Percentiles rank a stretch among this genome's conserved stretches.
Evolutionary conservation across 129 eudicot genomes (phyloP).

Genomic region (Lactuca sativa): DNA sequence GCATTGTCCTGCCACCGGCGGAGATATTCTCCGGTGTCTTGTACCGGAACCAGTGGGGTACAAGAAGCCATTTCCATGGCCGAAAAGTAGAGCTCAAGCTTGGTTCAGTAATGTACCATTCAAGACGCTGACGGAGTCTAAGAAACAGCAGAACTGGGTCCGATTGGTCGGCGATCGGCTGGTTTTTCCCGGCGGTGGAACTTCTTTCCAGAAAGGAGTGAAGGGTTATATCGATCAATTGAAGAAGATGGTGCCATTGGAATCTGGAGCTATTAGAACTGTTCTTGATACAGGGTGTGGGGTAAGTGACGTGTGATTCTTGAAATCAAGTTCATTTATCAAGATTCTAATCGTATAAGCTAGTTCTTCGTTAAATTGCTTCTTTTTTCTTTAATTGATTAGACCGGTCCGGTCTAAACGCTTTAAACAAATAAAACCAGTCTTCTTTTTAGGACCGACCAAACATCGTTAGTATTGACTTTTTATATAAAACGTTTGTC

Average conservation of each 20-base stretch:
- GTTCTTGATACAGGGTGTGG: conserved; percentile 57
- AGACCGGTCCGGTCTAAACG: no score
- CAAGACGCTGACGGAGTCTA: conserved; percentile 37
- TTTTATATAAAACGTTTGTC: no score
- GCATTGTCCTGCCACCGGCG: conserved; percentile 33
- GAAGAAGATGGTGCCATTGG: conserved; percentile 41
- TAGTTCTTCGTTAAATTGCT: conserved; percentile 5
- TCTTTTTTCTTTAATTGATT: no score
- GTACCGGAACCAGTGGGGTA: conserved; percentile 39
- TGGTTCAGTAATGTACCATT: conserved; percentile 54
- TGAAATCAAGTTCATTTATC: conserved; percentile 4
- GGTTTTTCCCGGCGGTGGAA: conserved; percentile 57
- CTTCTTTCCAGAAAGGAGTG: conserved; percentile 44
- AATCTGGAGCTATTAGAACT: conserved; percentile 44
- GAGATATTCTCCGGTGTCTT: conserved; percentile 38
- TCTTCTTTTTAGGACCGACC: not conserved
- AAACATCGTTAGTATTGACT: not conserved
- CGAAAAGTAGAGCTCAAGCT: conserved; percentile 42
- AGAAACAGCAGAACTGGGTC: conserved; percentile 57
- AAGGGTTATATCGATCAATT: conserved; percentile 39
- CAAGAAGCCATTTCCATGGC: conserved; percentile 51
- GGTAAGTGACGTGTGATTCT: conserved; percentile 43
- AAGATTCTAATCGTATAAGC: not conserved
- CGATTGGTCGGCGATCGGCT: conserved; percentile 43
- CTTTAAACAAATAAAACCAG: no score